These are phyloP conservation scores for Carpinus fangiana DNA, from an alignment of 306 rosid genomes.

Conservation along the genomic window DNA sequence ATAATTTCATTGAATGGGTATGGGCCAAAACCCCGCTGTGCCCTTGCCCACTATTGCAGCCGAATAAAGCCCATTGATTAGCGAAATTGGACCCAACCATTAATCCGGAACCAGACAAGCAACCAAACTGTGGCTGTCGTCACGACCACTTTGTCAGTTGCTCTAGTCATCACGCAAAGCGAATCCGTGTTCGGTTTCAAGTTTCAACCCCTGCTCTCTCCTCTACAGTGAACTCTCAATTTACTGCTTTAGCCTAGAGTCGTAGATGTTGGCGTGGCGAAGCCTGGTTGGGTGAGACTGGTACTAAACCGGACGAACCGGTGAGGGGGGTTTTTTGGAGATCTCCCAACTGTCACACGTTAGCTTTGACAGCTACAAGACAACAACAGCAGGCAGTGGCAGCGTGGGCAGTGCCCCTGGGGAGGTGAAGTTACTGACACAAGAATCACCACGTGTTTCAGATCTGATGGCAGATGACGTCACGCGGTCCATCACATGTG, in stretches of 20 bases:
- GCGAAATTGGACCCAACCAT: neutral
- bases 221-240: neutral
- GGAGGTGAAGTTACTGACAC: slow-evolving; percentile 8
- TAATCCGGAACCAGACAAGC: neutral
- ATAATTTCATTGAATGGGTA: neutral
- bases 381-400: slow-evolving; percentile 30
- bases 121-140: neutral
- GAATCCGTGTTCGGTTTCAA: too few relatives aligned
- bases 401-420: neutral
- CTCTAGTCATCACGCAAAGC: neutral
- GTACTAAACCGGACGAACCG: neutral
- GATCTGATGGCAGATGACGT: neutral
- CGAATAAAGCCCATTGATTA: neutral
- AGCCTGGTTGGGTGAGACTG: neutral
- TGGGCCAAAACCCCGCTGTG: neutral
- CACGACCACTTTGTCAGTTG: slow-evolving; percentile 25
- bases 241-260: neutral
- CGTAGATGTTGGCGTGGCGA: neutral
- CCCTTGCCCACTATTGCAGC: neutral
- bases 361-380: slow-evolving; percentile 43
- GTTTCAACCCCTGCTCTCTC: neutral
- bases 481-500: neutral
- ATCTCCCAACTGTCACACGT: slow-evolving; percentile 22
- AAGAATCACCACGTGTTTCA: slow-evolving; percentile 27
- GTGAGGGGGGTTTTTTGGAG: neutral